Percentiles rank a stretch among this genome's conserved stretches.
Conservation (phyloP, 768 basidiomycete species). For the Boletus rex-veris region DNA sequence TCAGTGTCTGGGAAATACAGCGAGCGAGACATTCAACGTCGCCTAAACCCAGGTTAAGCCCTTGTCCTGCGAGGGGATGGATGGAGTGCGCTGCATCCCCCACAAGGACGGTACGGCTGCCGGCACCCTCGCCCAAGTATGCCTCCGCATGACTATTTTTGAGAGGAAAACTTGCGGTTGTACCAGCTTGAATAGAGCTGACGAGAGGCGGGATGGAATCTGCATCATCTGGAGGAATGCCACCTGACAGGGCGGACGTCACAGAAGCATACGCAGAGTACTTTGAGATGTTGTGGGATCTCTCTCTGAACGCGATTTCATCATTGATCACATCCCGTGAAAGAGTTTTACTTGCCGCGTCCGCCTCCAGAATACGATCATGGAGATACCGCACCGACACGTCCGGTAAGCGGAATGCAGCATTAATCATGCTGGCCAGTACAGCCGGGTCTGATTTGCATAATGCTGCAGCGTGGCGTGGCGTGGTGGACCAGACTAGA, state of each 20-base stretch:
- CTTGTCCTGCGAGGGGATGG: constrained; percentile 95
- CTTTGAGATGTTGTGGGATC: constrained; percentile 60
- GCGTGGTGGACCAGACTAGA: constrained; percentile 91
- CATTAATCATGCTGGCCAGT: constrained; percentile 77
- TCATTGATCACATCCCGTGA: constrained; percentile 47
- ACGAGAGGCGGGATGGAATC: constrained; percentile 74
- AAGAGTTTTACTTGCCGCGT: constrained; percentile 42
- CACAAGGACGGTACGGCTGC: constrained; percentile 76
- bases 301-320: constrained; percentile 73
- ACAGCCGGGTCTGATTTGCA: constrained; percentile 61
- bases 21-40: constrained; percentile 74
- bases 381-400: constrained; percentile 69
- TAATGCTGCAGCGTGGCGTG: constrained; percentile 68
- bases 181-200: constrained; percentile 61
- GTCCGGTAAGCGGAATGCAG: constrained; percentile 82
- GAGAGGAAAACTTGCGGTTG: constrained; percentile 87
- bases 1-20: constrained; percentile 56
- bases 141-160: constrained; percentile 81
- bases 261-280: constrained; percentile 62
- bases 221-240: constrained; percentile 59
- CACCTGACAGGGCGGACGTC: constrained; percentile 33
- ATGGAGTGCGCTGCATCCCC: constrained; percentile 96
- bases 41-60: constrained; percentile 88
- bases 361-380: constrained; percentile 53
- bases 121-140: constrained; percentile 73